Percentiles rank a stretch among this genome's conserved stretches.
phyloP scores from a whole-genome alignment of 352 stramenopile species.

The Globisporangium paroecandrum region DNA sequence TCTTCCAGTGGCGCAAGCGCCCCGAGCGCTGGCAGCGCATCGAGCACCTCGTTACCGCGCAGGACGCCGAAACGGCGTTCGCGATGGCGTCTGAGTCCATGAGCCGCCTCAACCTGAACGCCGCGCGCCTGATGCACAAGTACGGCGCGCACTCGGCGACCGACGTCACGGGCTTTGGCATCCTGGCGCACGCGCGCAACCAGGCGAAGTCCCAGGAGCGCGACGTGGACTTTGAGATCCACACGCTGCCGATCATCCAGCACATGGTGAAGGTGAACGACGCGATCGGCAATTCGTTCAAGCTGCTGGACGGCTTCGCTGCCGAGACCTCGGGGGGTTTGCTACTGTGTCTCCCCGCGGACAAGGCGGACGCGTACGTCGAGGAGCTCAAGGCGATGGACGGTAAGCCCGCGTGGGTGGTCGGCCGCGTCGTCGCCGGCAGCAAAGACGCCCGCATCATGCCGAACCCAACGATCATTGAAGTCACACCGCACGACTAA shows the following conservation, averaged over 20 bases:
- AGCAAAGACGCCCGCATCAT: conserved; percentile 61
- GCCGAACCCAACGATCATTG: conserved; percentile 46
- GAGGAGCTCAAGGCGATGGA: conserved; percentile 86
- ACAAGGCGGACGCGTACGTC: conserved; percentile 84
- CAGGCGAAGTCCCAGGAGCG: conserved; percentile 89
- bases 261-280: conserved; percentile 88
- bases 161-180: conserved; percentile 95
- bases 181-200: conserved; percentile 92
- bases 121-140: conserved; percentile 89
- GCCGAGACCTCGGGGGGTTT: conserved; percentile 94
- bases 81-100: conserved; percentile 92
- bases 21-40: conserved; percentile 78
- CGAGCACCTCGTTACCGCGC: conserved; percentile 51
- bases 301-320: conserved; percentile 88
- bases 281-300: conserved; percentile 90
- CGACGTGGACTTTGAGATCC: conserved; percentile 89
- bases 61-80: conserved; percentile 87
- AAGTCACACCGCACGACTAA: conserved; percentile 49
- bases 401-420: conserved; percentile 89
- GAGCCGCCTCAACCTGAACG: conserved; percentile 91
- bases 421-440: conserved; percentile 87
- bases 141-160: conserved; percentile 91
- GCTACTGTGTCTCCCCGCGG: conserved; percentile 86
- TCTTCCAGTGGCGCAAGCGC: conserved; percentile 91
- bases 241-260: conserved; percentile 92